These are phyloP conservation scores for Stentor roeselii DNA, from an alignment of 73 alveolate species.

Conservation along the genomic window DNA sequence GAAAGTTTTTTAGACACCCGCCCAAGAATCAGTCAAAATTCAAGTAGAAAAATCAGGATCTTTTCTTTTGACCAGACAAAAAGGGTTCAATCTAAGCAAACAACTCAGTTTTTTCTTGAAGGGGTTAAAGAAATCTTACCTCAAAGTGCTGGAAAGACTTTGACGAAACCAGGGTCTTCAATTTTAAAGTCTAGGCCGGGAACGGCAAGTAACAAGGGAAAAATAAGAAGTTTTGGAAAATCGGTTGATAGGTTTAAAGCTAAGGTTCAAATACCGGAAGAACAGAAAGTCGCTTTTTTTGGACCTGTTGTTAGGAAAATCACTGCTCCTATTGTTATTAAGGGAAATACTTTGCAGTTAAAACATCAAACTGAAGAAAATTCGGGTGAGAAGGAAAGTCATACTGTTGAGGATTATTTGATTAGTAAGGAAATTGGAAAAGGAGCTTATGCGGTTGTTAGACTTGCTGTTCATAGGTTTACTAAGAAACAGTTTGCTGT, in stretches of 20 bases:
- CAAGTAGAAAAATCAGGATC: background rate
- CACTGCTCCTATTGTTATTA: background rate
- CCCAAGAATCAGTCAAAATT: background rate
- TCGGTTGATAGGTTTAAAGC: background rate
- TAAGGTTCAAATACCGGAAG: background rate
- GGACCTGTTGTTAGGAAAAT: background rate
- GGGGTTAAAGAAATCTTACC: background rate
- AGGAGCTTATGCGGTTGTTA: constrained; percentile 56
- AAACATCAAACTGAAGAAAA: no score
- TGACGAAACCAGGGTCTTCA: background rate
- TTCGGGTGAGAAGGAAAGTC: background rate
- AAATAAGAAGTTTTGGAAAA: background rate
- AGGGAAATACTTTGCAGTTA: background rate
- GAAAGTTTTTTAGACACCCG: background rate
- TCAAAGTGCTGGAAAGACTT: background rate
- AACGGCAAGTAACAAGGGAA: background rate
- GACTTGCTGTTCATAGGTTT: constrained; percentile 30
- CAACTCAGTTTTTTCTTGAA: background rate
- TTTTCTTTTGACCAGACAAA: background rate
- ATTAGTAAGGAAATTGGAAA: constrained; percentile 42
- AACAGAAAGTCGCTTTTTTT: background rate
- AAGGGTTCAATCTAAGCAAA: background rate
- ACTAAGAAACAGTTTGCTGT: constrained; percentile 31
- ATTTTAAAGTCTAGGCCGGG: background rate
- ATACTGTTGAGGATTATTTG: background rate